These are phyloP conservation scores for Euphorbia schlechtendalii DNA, from an alignment of 441 rosid genomes.

Conservation along the genomic window DNA sequence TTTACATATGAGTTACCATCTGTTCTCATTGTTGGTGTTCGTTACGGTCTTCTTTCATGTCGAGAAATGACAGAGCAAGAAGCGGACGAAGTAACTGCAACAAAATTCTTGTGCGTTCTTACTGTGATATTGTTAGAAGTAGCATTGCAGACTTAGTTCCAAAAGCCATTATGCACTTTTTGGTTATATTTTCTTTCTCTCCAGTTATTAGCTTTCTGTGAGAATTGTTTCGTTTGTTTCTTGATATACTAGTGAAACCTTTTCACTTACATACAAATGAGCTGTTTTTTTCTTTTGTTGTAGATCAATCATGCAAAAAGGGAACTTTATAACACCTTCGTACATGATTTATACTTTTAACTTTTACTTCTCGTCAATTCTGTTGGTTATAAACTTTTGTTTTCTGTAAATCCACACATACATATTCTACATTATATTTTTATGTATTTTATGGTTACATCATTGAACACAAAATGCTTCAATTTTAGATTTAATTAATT, in stretches of 20 bases:
- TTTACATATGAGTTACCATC: neutral
- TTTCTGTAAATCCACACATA: no score
- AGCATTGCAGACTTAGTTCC: conserved; percentile 38
- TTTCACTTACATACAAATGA: no score
- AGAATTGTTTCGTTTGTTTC: neutral
- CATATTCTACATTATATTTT: neutral
- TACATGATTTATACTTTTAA: conserved; percentile 28
- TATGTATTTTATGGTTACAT: no score
- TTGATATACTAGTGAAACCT: neutral
- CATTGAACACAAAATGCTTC: no score
- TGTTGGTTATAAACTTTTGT: no score
- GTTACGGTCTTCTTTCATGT: conserved; percentile 35
- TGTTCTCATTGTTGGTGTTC: conserved; percentile 12
- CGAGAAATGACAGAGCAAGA: conserved; percentile 34
- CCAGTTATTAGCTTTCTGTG: neutral
- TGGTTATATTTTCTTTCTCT: conserved; percentile 21
- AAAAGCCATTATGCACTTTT: conserved; percentile 37
- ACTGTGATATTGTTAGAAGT: conserved; percentile 36
- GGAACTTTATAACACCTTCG: conserved; percentile 30
- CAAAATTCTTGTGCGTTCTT: conserved; percentile 33
- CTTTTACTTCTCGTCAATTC: neutral
- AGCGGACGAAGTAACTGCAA: conserved; percentile 25
- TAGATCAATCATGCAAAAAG: conserved; percentile 42
- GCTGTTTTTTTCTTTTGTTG: conserved; percentile 5
- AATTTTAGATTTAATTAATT: no score